These are phyloP conservation scores for Talaromyces sp. DNA, from an alignment of 2,329 filamentous ascomycete genomes.

Conservation along the genomic window DNA sequence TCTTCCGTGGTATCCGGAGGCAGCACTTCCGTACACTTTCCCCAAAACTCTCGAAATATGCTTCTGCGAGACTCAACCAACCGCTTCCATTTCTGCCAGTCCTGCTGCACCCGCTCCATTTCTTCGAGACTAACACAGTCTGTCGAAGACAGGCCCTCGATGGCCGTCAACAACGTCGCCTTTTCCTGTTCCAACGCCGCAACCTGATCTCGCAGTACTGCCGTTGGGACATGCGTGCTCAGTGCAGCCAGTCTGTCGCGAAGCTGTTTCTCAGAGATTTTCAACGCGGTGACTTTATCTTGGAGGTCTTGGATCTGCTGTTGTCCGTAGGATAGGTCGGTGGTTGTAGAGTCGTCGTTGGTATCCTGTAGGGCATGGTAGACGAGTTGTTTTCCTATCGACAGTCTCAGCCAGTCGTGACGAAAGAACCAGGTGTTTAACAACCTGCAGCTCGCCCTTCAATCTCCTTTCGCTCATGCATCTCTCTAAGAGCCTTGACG, in stretches of 20 bases:
- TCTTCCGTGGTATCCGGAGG: constrained; percentile 41
- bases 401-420: not conserved
- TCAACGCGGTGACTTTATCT: constrained; percentile 39
- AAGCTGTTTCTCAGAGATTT: constrained; percentile 44
- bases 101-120: constrained; percentile 39
- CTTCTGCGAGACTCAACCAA: constrained; percentile 38
- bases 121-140: constrained; percentile 44
- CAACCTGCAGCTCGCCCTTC: constrained; percentile 51
- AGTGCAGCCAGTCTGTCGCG: constrained; percentile 43
- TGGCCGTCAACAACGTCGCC: constrained; percentile 32
- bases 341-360: constrained; percentile 43
- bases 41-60: constrained; percentile 49
- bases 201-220: constrained; percentile 43
- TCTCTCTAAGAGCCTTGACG: constrained; percentile 56
- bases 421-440: not conserved
- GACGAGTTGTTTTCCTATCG: constrained; percentile 54
- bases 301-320: constrained; percentile 41
- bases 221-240: constrained; percentile 44
- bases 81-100: constrained; percentile 41
- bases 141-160: constrained; percentile 14
- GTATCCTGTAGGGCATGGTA: constrained; percentile 51
- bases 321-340: constrained; percentile 45
- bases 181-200: constrained; percentile 41
- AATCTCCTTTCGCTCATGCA: constrained; percentile 55
- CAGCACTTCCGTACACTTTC: constrained; percentile 41